Conservation (phyloP, 495 filamentous ascomycete species). For the Xylona heveae region DNA sequence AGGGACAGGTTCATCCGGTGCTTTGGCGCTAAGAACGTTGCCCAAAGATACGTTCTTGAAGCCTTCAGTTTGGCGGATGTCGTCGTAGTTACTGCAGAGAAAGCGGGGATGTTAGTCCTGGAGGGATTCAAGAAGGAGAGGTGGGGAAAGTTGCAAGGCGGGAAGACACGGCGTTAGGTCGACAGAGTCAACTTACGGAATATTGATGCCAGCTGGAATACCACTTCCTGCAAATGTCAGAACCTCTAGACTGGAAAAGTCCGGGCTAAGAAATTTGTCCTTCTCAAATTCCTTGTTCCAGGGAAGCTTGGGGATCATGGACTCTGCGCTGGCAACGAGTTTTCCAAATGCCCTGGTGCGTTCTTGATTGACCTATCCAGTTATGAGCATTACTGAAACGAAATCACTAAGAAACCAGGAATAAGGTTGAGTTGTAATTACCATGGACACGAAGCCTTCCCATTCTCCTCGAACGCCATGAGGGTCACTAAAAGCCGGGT, state of each 20-base stretch:
- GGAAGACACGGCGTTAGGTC: background rate
- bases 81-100: constrained; percentile 50
- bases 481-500: no score
- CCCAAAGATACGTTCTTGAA: constrained; percentile 95
- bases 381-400: constrained; percentile 19
- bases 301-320: constrained; percentile 69
- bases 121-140: background rate
- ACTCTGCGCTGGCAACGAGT: constrained; percentile 59
- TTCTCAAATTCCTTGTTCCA: constrained; percentile 87
- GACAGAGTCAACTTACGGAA: constrained; percentile 9
- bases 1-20: constrained; percentile 71
- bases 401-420: background rate
- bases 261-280: constrained; percentile 79
- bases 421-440: constrained; percentile 15
- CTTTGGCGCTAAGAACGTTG: constrained; percentile 78
- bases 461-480: constrained; percentile 88
- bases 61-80: constrained; percentile 78
- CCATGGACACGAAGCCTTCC: constrained; percentile 76
- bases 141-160: constrained; percentile 3
- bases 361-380: constrained; percentile 71
- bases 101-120: constrained; percentile 36
- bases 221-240: constrained; percentile 56
- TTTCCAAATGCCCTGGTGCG: constrained; percentile 77
- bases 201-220: constrained; percentile 58
- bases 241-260: constrained; percentile 55